Evolutionary conservation across 1,139 yeast species (phyloP), one percentile per base, ranked within the genome.

Genomic region (Eremothecium gossypii): DNA sequence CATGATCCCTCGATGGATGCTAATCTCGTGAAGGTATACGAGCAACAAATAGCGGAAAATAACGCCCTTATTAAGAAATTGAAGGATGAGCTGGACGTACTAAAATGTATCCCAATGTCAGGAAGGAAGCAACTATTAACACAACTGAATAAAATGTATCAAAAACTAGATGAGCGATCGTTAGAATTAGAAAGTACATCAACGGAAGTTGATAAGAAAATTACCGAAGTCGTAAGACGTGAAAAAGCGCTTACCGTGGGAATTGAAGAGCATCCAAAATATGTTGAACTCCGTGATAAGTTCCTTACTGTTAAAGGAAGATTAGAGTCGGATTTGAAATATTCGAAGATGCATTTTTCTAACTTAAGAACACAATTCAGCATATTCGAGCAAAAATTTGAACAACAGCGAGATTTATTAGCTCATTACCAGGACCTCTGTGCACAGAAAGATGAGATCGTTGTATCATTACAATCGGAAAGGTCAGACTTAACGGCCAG

Each of bases 161-260:
- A 17, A 11, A 30, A 7, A 8, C 31, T 41, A 2, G 30, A 40
- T n/a, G 41, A 30, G 13, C 30, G 41, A 8, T 26, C 38, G 20
- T 42, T 36, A 8, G 43, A 43, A 17, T 23, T 28, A 20, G 44
- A 41, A 17, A 20, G 23, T 5, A 5, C 27, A 14, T 20, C 37
- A 20, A 14, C 20, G 4, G 11, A 23, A 23, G 37, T 34, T 3
- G 14, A 34, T 34, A 14, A 9, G 7, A 34, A 34, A 29, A n/a
- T 34, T 20, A 14, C 20, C 4, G 29, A 34, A 29, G n/a, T 23
- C n/a, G 27, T 5, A n/a, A 12, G 27, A 17, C 29, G n/a, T 14
- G 17, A 23, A 11, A 10, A 14, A 8, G 11, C 11, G 13, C 11
- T 34, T 10, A 34, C 20, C 4, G 5, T 10, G 3, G 10, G 6